Percentiles rank a stretch among this genome's conserved stretches.
These are phyloP conservation scores for Didymella exigua DNA, from an alignment of 2,329 filamentous ascomycete genomes.

Conservation along the genomic window DNA sequence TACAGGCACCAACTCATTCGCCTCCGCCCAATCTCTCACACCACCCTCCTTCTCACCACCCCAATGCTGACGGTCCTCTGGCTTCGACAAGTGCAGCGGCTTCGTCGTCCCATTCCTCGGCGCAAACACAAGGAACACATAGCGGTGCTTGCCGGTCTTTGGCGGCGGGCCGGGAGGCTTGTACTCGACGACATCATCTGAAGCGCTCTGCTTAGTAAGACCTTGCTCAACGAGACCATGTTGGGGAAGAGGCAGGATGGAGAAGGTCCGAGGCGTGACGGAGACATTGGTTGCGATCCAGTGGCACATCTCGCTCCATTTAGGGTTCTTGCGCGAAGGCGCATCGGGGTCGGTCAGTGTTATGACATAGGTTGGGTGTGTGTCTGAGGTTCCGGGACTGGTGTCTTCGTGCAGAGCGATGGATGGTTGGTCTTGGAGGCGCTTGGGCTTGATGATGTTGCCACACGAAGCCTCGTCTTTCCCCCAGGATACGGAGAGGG, in stretches of 20 bases:
- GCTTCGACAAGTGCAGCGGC: constrained; percentile 51
- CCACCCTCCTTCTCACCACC: constrained; percentile 57
- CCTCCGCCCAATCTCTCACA: constrained; percentile 57
- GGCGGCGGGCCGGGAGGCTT: constrained; percentile 61
- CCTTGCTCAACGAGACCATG: constrained; percentile 16
- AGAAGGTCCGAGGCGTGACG: constrained; percentile 28
- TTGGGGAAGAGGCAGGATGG: constrained; percentile 37
- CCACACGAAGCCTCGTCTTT: constrained; percentile 53
- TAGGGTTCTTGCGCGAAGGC: constrained; percentile 58
- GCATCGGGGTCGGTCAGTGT: constrained; percentile 65
- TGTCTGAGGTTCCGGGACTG: constrained; percentile 23
- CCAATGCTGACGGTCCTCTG: constrained; percentile 61
- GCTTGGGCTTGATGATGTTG: constrained; percentile 57
- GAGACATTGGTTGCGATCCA: constrained; percentile 55
- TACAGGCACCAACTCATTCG: constrained; percentile 56
- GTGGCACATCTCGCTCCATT: constrained; percentile 65
- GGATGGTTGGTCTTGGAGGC: constrained; percentile 51
- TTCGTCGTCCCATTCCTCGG: constrained; percentile 53
- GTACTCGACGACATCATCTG: constrained; percentile 55
- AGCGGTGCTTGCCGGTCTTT: constrained; percentile 63
- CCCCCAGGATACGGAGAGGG: constrained; percentile 57
- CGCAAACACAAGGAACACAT: constrained; percentile 61
- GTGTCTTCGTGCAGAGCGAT: constrained; percentile 48
- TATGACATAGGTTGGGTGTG: constrained; percentile 53
- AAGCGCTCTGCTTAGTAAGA: constrained; percentile 16